phyloP scores from a whole-genome alignment of 2,329 filamentous ascomycete species.

The Rachicladosporium sp. region DNA sequence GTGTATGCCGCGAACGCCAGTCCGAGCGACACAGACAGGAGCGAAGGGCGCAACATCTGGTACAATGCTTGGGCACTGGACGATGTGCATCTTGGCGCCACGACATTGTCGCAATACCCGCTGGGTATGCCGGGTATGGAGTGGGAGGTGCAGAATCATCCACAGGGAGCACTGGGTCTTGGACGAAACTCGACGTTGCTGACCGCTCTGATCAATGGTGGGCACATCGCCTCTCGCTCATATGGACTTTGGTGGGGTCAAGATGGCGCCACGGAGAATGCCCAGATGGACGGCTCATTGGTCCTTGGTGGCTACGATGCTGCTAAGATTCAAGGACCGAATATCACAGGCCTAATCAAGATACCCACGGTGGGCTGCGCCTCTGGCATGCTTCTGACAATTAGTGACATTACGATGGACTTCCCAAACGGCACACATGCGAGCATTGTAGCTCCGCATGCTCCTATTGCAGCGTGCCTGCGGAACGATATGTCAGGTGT shows the following conservation, averaged over 20 bases:
- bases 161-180: constrained; percentile 12
- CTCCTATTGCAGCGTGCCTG: constrained; percentile 7
- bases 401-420: constrained; percentile 15
- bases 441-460: constrained; percentile 1
- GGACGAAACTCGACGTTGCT: constrained; percentile 19
- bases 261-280: constrained; percentile 9
- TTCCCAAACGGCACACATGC: constrained; percentile 15
- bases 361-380: constrained; percentile 6
- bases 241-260: constrained; percentile 18
- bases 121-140: constrained; percentile 10
- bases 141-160: constrained; percentile 3
- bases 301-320: constrained; percentile 8
- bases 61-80: constrained; percentile 8
- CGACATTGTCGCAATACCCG: constrained; percentile 4
- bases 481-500: constrained; percentile 8
- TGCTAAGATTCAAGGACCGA: constrained; percentile 1
- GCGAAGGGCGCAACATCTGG: constrained; percentile 7
- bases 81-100: constrained; percentile 4
- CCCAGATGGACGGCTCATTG: constrained; percentile 11
- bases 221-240: constrained; percentile 15
- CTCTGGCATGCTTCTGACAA: constrained; percentile 12
- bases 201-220: constrained; percentile 10
- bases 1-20: constrained; percentile 6
- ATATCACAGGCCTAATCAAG: constrained; percentile 6
- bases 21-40: constrained; percentile 8